A percentile compares a stretch with the other conserved stretches of the same genome.
phyloP scores from a whole-genome alignment of 2,329 filamentous ascomycete genomes.

The Fusarium haematococcum region DNA sequence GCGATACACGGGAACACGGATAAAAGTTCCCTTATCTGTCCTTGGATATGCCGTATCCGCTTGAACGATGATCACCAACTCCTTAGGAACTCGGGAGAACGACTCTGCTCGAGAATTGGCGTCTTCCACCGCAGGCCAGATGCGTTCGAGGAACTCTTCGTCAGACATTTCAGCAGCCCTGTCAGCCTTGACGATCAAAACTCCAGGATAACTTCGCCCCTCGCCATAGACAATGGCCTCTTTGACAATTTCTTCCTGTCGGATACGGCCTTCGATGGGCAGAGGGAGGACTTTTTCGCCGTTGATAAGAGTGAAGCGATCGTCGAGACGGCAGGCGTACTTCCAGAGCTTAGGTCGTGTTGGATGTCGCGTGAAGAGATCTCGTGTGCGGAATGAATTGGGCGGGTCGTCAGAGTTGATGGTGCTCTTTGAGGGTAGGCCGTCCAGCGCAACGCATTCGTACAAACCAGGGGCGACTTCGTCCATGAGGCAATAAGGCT shows the following conservation, averaged over 20 bases:
- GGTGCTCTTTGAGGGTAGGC: slow-evolving; percentile 51
- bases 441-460: slow-evolving; percentile 53
- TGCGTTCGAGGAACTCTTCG: slow-evolving; percentile 58
- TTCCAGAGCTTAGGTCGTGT: slow-evolving; percentile 57
- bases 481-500: slow-evolving; percentile 44
- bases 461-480: slow-evolving; percentile 48
- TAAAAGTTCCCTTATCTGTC: slow-evolving; percentile 67
- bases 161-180: slow-evolving; percentile 54
- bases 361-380: slow-evolving; percentile 58
- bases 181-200: slow-evolving; percentile 65
- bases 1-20: slow-evolving; percentile 62
- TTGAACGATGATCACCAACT: slow-evolving; percentile 63
- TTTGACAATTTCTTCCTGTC: slow-evolving; percentile 62
- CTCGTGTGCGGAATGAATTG: slow-evolving; percentile 57
- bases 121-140: slow-evolving; percentile 62
- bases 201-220: slow-evolving; percentile 62
- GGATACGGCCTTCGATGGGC: slow-evolving; percentile 64
- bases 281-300: slow-evolving; percentile 62
- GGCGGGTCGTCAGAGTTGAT: slow-evolving; percentile 56
- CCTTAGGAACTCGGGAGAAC: slow-evolving; percentile 64
- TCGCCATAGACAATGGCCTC: slow-evolving; percentile 70
- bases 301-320: slow-evolving; percentile 58
- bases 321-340: slow-evolving; percentile 58
- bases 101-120: slow-evolving; percentile 63
- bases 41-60: slow-evolving; percentile 57